Evolutionary conservation across 1,139 yeast genomes (phyloP), one percentile per base, ranked within the genome.

Genomic region (Eremothecium cymbalariae): DNA sequence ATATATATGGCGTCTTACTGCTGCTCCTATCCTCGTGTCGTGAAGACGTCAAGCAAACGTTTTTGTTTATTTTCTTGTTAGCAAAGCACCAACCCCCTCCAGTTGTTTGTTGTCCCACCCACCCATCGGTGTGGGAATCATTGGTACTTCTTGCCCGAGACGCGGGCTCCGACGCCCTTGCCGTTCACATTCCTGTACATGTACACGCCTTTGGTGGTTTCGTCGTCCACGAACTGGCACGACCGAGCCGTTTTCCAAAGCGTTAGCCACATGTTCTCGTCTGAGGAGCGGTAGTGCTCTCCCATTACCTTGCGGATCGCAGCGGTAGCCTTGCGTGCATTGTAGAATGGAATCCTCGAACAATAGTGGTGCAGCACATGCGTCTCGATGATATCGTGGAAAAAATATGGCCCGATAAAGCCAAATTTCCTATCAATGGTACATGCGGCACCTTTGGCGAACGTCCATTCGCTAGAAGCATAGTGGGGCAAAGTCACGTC

Each of bases 301-400:
- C 94, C 94, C 81, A 84, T 74, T 39, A 82, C 93, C 62, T 78
- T 74, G 63, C 70, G 74, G 57, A 83, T 78, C 27, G 85, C 90
- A 36, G 65, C 80, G 36, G 83, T 71, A 31, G 90, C 95, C 56
- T 75, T 77, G 61, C 90, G 74, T 27, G 82, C 94, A 49, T 82
- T 75, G 68, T 83, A 83, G 64, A 83, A 83, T 36, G 95, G 94
- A 46, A 83, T 81, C 61, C 94, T 70, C 8, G 88, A 77, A 38
- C 79, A 80, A 59, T 74, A 82, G 62, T 83, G 95, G 63, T 83
- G 95, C 53, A 80, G 70, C 35, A 83, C 94, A 55, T 83, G 95
- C 38, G 94, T 83, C 67, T 84, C 94, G 51, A 83, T 81, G 52
- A 83, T 83, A 56, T 82, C 94, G 60, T 83, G 95, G 74, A 83